Conservation (phyloP, 164 flowering plant genomes). For the Houttuynia cordata region DNA sequence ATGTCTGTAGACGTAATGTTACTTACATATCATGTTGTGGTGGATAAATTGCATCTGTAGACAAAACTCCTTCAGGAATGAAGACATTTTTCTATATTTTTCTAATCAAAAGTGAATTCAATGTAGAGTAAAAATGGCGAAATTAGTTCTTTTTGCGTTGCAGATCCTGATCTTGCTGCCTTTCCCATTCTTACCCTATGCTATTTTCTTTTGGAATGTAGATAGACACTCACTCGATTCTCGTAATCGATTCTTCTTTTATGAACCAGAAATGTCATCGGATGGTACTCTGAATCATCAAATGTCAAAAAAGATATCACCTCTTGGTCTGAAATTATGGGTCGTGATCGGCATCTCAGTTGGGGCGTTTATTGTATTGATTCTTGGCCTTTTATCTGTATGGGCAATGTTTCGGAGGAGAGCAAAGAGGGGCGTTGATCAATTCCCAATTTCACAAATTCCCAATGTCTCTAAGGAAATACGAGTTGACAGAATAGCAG, state of each 20-base stretch:
- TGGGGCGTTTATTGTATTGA: conserved; percentile 51
- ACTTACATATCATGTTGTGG: too few species aligned
- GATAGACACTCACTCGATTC: not conserved
- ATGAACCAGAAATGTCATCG: conserved; percentile 4
- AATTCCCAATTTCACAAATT: conserved; percentile 35
- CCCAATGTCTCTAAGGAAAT: conserved; percentile 73
- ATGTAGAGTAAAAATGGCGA: not conserved
- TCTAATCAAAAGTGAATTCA: not conserved
- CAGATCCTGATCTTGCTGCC: not conserved
- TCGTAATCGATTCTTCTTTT: not conserved
- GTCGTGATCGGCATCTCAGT: conserved; percentile 59
- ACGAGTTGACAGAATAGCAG: conserved; percentile 54
- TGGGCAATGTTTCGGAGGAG: conserved; percentile 52
- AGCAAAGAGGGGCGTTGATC: conserved; percentile 37
- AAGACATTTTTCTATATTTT: too few species aligned
- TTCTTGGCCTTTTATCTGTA: conserved; percentile 49
- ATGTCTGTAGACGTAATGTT: too few species aligned
- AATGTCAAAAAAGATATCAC: conserved; percentile 37
- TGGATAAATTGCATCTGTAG: too few species aligned
- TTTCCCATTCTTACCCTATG: not conserved
- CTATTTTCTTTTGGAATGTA: not conserved
- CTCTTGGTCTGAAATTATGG: conserved; percentile 62
- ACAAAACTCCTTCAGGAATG: too few species aligned
- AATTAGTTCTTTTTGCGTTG: not conserved
- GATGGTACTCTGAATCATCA: conserved; percentile 35